Conservation (phyloP, 2,329 filamentous ascomycete genomes). For the Tolypocladium endophyticum region DNA sequence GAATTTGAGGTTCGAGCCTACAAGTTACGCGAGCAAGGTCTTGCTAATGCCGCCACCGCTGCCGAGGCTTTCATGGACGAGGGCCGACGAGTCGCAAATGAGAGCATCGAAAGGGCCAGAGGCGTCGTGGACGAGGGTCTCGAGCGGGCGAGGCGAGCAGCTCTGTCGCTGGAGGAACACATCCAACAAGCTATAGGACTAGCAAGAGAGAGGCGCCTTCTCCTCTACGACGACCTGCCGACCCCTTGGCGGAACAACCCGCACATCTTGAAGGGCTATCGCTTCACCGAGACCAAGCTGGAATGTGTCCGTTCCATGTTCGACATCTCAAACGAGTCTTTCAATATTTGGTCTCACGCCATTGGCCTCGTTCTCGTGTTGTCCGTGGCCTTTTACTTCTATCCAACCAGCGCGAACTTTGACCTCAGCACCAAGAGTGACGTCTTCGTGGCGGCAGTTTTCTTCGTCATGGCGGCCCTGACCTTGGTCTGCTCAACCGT, state of each 20-base stretch:
- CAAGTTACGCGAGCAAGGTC: constrained; percentile 66
- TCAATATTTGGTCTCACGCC: constrained; percentile 97
- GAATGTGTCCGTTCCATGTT: constrained; percentile 82
- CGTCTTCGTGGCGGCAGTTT: constrained; percentile 81
- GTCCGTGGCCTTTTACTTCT: constrained; percentile 88
- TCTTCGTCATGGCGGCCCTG: constrained; percentile 93
- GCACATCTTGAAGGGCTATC: constrained; percentile 84
- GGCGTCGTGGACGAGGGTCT: constrained; percentile 73
- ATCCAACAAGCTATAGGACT: constrained; percentile 67
- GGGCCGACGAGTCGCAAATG: constrained; percentile 70
- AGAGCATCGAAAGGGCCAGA: constrained; percentile 62
- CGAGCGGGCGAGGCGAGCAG: constrained; percentile 72
- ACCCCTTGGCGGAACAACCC: constrained; percentile 91
- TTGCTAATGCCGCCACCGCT: constrained; percentile 55
- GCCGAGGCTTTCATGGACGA: constrained; percentile 66
- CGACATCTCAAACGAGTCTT: constrained; percentile 77
- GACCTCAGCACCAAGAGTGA: constrained; percentile 77
- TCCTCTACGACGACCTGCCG: constrained; percentile 83
- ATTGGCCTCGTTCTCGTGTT: constrained; percentile 84
- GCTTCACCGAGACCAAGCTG: constrained; percentile 83
- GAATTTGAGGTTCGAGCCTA: constrained; percentile 79
- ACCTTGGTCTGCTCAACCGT: constrained; percentile 90
- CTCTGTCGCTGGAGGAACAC: constrained; percentile 71
- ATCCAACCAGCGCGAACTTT: constrained; percentile 82
- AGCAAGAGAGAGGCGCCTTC: constrained; percentile 70